A percentile compares a stretch with the other conserved stretches of the same genome.
These are phyloP conservation scores for Citrus mangshanensis DNA, from an alignment of 345 rosid genomes.

Conservation along the genomic window DNA sequence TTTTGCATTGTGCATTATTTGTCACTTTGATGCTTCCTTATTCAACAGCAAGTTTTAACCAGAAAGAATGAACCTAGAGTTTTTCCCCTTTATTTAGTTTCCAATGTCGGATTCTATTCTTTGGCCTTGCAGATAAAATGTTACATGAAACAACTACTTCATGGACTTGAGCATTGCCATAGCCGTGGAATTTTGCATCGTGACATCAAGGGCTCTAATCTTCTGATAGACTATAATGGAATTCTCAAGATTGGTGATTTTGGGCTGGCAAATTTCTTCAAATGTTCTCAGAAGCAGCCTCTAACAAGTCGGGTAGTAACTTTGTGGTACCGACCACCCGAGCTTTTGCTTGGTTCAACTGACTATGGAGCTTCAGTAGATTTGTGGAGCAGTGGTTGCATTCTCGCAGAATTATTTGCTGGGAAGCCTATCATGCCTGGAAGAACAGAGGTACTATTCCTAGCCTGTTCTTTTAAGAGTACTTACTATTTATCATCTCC, in stretches of 20 bases:
- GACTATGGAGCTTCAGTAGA: slow-evolving; percentile 51
- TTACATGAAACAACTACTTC: slow-evolving; percentile 52
- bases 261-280: slow-evolving; percentile 47
- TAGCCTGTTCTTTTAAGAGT: neutral
- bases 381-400: slow-evolving; percentile 63
- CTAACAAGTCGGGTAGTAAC: slow-evolving; percentile 61
- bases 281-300: slow-evolving; percentile 41
- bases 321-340: slow-evolving; percentile 61
- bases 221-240: slow-evolving; percentile 37
- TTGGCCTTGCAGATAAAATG: slow-evolving; percentile 45
- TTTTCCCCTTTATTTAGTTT: neutral
- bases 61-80: neutral
- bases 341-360: slow-evolving; percentile 61
- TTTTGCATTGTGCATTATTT: neutral
- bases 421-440: slow-evolving; percentile 70
- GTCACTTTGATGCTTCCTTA: neutral
- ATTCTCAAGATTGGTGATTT: slow-evolving; percentile 57
- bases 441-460: slow-evolving; percentile 48
- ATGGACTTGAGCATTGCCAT: slow-evolving; percentile 57
- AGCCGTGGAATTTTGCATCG: slow-evolving; percentile 54
- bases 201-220: slow-evolving; percentile 55
- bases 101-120: slow-evolving; percentile 6
- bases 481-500: neutral
- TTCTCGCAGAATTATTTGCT: slow-evolving; percentile 56
- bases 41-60: neutral